Evolutionary conservation across 352 stramenopile genomes (phyloP).

Genomic region (Pythium brachiatum): DNA sequence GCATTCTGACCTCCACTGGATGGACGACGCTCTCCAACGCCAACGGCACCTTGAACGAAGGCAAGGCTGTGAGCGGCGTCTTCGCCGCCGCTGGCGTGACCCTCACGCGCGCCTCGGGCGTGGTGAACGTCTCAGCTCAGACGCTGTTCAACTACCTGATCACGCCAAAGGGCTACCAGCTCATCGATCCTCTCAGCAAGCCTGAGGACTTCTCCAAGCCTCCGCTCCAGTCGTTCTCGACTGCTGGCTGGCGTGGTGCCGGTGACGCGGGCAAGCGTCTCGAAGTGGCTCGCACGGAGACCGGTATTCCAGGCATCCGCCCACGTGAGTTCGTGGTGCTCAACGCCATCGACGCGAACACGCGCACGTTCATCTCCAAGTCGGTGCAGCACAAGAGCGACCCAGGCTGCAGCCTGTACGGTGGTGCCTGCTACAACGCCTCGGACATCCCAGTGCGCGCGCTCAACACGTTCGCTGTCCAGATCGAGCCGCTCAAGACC

Average conservation of each 20-base stretch:
- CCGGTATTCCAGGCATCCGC: too few relatives aligned
- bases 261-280: slow-evolving; percentile 24
- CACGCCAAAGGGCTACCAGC: slow-evolving; percentile 7
- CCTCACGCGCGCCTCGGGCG: background rate
- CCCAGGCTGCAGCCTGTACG: background rate
- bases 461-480: slow-evolving; percentile 24
- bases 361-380: slow-evolving; percentile 22
- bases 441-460: slow-evolving; percentile 9
- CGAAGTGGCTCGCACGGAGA: too few relatives aligned
- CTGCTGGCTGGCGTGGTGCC: slow-evolving; percentile 19
- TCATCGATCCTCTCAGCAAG: slow-evolving; percentile 9
- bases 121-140: background rate
- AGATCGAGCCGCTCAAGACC: background rate
- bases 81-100: background rate
- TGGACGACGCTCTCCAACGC: slow-evolving; percentile 6
- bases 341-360: slow-evolving; percentile 24
- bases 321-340: slow-evolving; percentile 31
- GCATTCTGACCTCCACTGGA: background rate
- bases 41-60: background rate
- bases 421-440: too few relatives aligned
- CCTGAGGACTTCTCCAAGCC: slow-evolving; percentile 12
- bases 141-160: background rate
- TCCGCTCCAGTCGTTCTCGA: slow-evolving; percentile 8
- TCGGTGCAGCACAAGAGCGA: slow-evolving; percentile 21
- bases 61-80: background rate